Percentiles rank a stretch among this genome's conserved stretches.
These are phyloP conservation scores for Fusarium sp. DNA, from an alignment of 2,329 filamentous ascomycete genomes.

Conservation along the genomic window DNA sequence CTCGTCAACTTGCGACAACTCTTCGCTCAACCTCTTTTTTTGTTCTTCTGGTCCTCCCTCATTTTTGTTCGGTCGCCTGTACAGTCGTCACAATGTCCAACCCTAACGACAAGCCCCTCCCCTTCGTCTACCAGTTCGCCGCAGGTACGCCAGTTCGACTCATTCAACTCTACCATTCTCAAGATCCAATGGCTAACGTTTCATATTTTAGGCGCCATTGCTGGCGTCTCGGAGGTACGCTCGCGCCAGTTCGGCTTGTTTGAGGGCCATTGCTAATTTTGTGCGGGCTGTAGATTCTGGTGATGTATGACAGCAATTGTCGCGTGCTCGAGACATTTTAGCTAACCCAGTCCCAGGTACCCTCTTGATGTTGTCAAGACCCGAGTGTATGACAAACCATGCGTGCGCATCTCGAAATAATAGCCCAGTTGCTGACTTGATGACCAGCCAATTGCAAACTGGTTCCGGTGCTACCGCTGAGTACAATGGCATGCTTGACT, in stretches of 20 bases:
- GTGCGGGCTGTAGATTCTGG: conserved; percentile 72
- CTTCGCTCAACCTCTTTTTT: conserved; percentile 18
- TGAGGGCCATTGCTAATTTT: conserved; percentile 25
- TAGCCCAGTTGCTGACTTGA: conserved; percentile 34
- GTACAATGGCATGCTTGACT: conserved; percentile 98
- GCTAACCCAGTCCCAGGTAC: conserved; percentile 74
- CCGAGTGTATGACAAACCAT: conserved; percentile 75
- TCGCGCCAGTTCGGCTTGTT: conserved; percentile 31
- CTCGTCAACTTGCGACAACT: conserved; percentile 23
- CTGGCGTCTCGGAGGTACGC: conserved; percentile 94
- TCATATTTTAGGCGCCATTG: conserved; percentile 77
- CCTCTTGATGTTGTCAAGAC: conserved; percentile 99
- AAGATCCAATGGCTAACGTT: conserved; percentile 35
- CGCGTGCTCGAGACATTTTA: conserved; percentile 28
- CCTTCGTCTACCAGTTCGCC: conserved; percentile 94
- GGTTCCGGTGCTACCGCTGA: conserved; percentile 79
- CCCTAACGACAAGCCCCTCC: conserved; percentile 75
- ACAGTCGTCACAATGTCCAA: conserved; percentile 46
- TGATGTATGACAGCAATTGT: conserved; percentile 71
- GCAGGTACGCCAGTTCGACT: conserved; percentile 70
- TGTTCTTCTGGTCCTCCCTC: conserved; percentile 9
- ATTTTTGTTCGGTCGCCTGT: conserved; percentile 3
- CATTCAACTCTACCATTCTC: neutral
- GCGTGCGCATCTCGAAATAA: conserved; percentile 22
- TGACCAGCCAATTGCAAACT: conserved; percentile 83